Conservation (phyloP, 192 early-diverging fungal genomes). For the Lobulomyces angularis region DNA sequence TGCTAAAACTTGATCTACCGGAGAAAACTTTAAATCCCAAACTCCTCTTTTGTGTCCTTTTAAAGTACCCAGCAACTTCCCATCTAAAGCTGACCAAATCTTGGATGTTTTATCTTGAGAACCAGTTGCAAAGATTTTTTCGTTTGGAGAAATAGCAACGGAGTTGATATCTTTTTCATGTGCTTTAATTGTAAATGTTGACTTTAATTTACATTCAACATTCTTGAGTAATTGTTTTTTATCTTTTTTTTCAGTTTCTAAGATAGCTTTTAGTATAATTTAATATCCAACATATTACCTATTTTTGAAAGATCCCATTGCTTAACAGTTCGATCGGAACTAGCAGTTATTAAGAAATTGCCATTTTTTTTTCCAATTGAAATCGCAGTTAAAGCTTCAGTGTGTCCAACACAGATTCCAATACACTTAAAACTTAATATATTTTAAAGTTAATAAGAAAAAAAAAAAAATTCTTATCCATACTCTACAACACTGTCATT, state of each 20-base stretch:
- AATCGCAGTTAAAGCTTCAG: constrained; percentile 84
- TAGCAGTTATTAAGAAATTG: constrained; percentile 69
- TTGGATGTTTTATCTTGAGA: constrained; percentile 94
- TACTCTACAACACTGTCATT: constrained; percentile 28
- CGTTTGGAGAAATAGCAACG: constrained; percentile 79
- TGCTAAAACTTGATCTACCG: constrained; percentile 86
- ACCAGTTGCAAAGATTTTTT: constrained; percentile 81
- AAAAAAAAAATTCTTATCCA: constrained; percentile 8
- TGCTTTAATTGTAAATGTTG: constrained; percentile 80
- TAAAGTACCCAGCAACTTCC: constrained; percentile 62
- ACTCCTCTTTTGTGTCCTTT: constrained; percentile 91
- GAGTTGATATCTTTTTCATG: constrained; percentile 97
- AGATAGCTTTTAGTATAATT: not conserved
- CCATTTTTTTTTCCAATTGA: constrained; percentile 54
- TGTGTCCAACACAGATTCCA: constrained; percentile 76
- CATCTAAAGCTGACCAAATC: constrained; percentile 70
- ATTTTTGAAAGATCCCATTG: constrained; percentile 69
- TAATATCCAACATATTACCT: constrained; percentile 9
- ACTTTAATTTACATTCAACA: constrained; percentile 29
- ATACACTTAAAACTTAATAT: constrained; percentile 39
- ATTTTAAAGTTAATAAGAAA: not conserved
- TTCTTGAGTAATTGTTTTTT: constrained; percentile 1
- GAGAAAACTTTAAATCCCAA: constrained; percentile 88
- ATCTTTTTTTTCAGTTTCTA: not conserved
- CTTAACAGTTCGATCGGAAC: constrained; percentile 92